Evolutionary conservation across 768 basidiomycete species (phyloP), one percentile per base, ranked within the genome.

Genomic region (Termitomyces sp.): DNA sequence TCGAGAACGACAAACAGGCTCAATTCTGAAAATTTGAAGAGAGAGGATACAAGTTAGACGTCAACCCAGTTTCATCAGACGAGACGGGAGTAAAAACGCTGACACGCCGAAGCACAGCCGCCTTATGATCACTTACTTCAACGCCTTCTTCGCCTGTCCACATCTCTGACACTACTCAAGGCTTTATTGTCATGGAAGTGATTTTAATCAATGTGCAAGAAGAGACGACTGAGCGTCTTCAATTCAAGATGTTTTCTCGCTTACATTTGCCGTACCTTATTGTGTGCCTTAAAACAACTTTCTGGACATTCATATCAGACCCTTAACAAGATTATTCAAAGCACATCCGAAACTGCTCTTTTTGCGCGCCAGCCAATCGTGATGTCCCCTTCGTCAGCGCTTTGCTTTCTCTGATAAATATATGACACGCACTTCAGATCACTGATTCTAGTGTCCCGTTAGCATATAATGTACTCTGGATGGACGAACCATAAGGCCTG

Each of bases 1-100:
- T 39, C 49, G 68, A 64, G 49, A 61, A 57, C 41, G 65, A 65
- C 58, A 58, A 55, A 60, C 61, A 61, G 53, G 62, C 61, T 41
- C 61, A 62, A 46, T 24, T 53, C 62, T 63, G 52, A 18, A n/a
- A 22, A 43, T 49, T 32, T 32, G 32, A 43, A 55, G 47, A 44
- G 31, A 47, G 37, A 54, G 49, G 43, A 59, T 48, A 56, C 22
- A 34, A 52, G 55, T 46, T 60, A 37, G 64, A 61, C 59, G 61
- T 61, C 60, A 66, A 63, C 43, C 47, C 39, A 34, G 42, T 43
- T 51, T 43, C 58, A 62, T 57, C 60, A 66, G 61, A 55, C 44
- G 51, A 52, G 55, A 56, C 59, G 61, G 62, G 58, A 58, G 64
- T 54, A 61, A 61, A 59, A 61, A 48, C 39, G 46, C 53, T 46